Conservation (phyloP, 2,329 filamentous ascomycete species). For the Penicillium hesseltinei region DNA sequence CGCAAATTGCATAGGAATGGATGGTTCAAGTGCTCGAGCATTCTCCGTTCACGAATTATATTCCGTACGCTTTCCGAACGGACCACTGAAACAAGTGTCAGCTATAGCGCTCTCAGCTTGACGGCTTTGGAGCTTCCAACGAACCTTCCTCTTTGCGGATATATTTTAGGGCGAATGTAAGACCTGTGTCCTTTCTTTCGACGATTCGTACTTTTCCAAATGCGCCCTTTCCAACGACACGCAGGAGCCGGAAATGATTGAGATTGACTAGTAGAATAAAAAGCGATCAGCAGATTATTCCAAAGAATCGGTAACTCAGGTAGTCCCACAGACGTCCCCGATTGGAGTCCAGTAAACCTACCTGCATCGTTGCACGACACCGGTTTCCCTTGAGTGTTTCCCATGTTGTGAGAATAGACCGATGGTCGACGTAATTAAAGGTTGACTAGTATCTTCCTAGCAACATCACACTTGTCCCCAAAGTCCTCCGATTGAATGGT, state of each 20-base stretch:
- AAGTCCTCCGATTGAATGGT: neutral
- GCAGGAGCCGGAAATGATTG: slow-evolving; percentile 91
- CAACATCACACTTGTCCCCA: slow-evolving; percentile 25
- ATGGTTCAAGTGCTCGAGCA: slow-evolving; percentile 97
- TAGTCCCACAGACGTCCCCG: neutral
- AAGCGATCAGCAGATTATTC: slow-evolving; percentile 20
- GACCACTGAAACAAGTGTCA: slow-evolving; percentile 64
- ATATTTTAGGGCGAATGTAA: slow-evolving; percentile 96
- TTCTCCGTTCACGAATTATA: slow-evolving; percentile 93
- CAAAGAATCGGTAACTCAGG: neutral
- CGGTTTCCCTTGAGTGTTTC: slow-evolving; percentile 92
- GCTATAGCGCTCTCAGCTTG: neutral
- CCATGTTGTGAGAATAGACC: slow-evolving; percentile 59
- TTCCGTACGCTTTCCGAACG: slow-evolving; percentile 97
- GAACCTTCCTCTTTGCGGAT: slow-evolving; percentile 94
- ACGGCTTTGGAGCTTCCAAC: neutral
- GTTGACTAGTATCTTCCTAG: slow-evolving; percentile 18
- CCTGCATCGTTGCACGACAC: slow-evolving; percentile 91
- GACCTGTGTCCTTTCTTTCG: slow-evolving; percentile 88
- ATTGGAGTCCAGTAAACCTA: slow-evolving; percentile 49
- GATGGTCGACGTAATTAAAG: slow-evolving; percentile 17
- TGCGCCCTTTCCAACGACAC: slow-evolving; percentile 94
- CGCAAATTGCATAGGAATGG: slow-evolving; percentile 97
- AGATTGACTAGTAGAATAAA: slow-evolving; percentile 68
- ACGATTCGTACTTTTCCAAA: slow-evolving; percentile 99